Evolutionary conservation across 2,329 filamentous ascomycete genomes (phyloP), one percentile per base, ranked within the genome.

Genomic region (Beauveria caledonica): DNA sequence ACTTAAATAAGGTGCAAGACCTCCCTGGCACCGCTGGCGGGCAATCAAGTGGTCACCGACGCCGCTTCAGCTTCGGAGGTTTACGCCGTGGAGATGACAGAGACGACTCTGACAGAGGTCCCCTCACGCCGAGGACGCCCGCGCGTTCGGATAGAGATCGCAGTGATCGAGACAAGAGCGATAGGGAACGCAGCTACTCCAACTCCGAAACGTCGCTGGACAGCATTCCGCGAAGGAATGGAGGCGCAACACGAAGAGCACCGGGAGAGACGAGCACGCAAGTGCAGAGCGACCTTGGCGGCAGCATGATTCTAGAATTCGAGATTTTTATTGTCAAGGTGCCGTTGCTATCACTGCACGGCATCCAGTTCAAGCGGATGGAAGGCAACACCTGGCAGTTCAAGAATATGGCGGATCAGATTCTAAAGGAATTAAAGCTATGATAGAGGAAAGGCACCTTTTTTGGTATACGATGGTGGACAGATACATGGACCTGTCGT

Each of bases 311-410:
- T 44, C 78, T 97, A 57, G 86, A 90, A 64, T 99, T 97, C 70
- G 94, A 99, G 72, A 96, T 97, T 64, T 86, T 97, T 66, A 94
- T 99, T 66, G 94, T 99, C 71, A 99, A 99, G 76, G 92, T 99
- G 27, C 94, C 94, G 13, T 78, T 99, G 56, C 85, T 99, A 63
- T 92, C 89, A 46, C 77, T 99, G 61, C 93, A 99, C 70, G 94
- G 94, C 53, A 92, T 99, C 63, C 94, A 97, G 73, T 99, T 99
- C 79, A 99, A 99, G 81, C 92, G 94, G 71, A 87, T 97, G 66
- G 85, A 90, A 61, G 93, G 94, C 40, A 93, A 95, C 62, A 97
- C 94, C 62, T 97, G 93, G 92, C 92, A 97, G 74, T 99, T 96
- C 77, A 96, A 97, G 79, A 93, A 90, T 70, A 95, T 97, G 92